Base-by-base conservation (phyloP, 139 green algal genomes). In the Auxenochlorella pyrenoidosa region DNA sequence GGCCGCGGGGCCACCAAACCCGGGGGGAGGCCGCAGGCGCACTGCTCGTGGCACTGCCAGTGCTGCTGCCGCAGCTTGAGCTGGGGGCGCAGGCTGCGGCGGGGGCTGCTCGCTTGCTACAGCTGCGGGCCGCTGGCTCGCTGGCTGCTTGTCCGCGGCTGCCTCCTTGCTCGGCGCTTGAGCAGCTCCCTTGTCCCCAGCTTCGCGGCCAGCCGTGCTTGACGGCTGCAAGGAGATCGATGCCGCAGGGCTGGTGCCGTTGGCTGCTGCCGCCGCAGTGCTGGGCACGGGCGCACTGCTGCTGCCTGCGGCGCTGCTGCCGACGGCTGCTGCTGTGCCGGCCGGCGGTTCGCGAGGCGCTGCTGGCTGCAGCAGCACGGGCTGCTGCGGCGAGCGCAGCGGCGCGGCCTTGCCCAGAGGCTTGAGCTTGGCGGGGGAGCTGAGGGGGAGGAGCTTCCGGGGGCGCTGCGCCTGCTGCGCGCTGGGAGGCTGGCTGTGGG, bases 391-490 rank as follows among this genome's bases (percentile, higher is more conserved):
- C 24, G 59, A 82, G 47, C 59, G 75, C 60, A 51, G 84, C 84
- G 60, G 43, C 85, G n/a, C 54, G 2, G 70, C 36, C 36, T 65
- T 87, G 70, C 70, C 63, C 60, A 85, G 78, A 26, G 88, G 40
- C 24, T 86, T 92, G 34, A 92, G 75, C 58, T 92, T 92, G 70
- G 54, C 81, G 12, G 89, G 72, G 2, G 88, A 88, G 78, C 78
- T 73, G 22, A 87, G 54, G 5, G 89, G 68, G 3, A 87, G 60
- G 66, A 92, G 75, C 70, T 92, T 91, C 87, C 86, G 91, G 58
- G 76, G 44, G 26, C 34, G 36, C 30, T 22, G 40, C 63, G n/a
- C 38, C 30, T 41, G 38, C 40, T 15, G n/a, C 2, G 40, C n/a
- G 63, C 59, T 59, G 26, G 63, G 41, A 0, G 71, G 75, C n/a